Evolutionary conservation across 345 rosid species (phyloP), one percentile per base, ranked within the genome.

Genomic region (Zanthoxylum bungeanum): DNA sequence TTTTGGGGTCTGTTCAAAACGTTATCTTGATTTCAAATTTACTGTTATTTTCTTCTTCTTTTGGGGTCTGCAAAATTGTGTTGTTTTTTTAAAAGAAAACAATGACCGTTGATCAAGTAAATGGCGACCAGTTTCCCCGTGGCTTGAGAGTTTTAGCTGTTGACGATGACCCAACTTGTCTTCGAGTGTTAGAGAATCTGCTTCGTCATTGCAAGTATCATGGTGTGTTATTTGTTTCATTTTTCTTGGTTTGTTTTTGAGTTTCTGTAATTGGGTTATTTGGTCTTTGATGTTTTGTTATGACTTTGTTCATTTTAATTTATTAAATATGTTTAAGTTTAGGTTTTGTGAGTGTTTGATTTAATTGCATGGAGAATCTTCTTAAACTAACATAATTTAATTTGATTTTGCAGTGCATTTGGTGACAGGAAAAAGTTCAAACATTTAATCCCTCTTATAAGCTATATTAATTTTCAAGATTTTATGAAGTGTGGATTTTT

Each of bases 81-180:
- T 68, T 68, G 11, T 37, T 10, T 42, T 42, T 1, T 16, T 4
- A 3, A 27, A 19, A 51, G 74, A 28, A 57, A 11, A 62, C 72
- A 56, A 91, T 91, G 93, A 81, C 79, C 56, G 80, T 88, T 9
- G 88, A 82, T 57, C 85, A 83, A 40, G 78, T 60, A 62, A 72
- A 76, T 40, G 68, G 68, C 34, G 89, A 76, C 69, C 86, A 77
- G 85, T 91, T 91, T 75, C 97, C 97, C 0, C 40, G 80, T 22
- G 97, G 94, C 40, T 81, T 91, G 89, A 81, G 97, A 70, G 93
- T 91, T 73, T 81, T 91, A 79, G 97, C 92, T 12, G 93, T 89
- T 51, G 97, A 91, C 57, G 94, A 91, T 46, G 92, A 89, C 77
- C 90, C 86, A 3, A 86, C 91, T 61, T 89, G 92, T 70, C 92